Evolutionary conservation across 129 eudicot genomes (phyloP), one percentile per base, ranked within the genome.

Genomic region (Flaveria brownii): DNA sequence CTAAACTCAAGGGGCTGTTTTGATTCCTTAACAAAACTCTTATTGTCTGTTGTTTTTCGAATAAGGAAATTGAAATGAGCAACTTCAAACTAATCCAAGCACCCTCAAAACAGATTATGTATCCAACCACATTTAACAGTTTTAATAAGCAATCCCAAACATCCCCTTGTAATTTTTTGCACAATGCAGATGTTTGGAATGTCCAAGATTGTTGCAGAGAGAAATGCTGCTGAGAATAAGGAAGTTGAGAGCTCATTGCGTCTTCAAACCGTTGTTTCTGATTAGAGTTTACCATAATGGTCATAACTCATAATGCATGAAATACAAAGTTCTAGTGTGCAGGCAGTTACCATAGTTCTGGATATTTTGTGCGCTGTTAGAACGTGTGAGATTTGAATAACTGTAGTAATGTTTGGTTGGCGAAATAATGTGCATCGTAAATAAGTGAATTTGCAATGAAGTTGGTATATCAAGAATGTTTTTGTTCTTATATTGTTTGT

Each of bases 171-270:
- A 14, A 18, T 41, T 12, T 68, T 15, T 47, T 30, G 54, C 51
- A 23, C 42, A n/a, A 75, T 71, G 77, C 85, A 90, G 96, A 86
- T 90, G 96, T 90, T 90, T 81, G 88, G 89, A 62, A 90, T 90
- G 96, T 84, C 91, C 1, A 90, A 90, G 80, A 54, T 80, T 46
- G 93, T 88, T 66, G 86, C 91, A 15, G 86, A 88, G 80, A 84
- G 86, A 75, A 82, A 70, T 63, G 78, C 88, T 49, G 76, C 87
- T 47, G 83, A 75, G 77, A 67, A 70, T 4, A 77, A 76, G 73
- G 93, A 83, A 73, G 81, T 82, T 36, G 93, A 86, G 83, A 84
- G 87, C 73, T 75, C 82, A 43, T 75, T 86, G 55, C 93, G 89
- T 33, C 91, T 90, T 70, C 88, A 80, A 68, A 88, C 96, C 9